Base-by-base conservation (phyloP, 2,329 filamentous ascomycete species). In the Didymellaceae sp. region DNA sequence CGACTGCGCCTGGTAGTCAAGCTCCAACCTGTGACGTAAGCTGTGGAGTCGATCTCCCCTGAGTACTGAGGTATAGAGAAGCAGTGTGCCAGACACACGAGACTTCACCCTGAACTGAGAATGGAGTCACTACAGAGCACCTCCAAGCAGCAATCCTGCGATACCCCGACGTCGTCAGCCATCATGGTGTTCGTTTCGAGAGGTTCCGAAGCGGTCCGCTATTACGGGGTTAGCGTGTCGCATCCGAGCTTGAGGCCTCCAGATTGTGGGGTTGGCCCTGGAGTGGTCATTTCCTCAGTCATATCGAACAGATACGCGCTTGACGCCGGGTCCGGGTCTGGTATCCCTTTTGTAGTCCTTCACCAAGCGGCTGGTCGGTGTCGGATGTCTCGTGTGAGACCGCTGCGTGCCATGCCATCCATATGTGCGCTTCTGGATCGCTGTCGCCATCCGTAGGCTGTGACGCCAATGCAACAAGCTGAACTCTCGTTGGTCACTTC, bases 241-340 rank as follows among this genome's bases (percentile, higher is more conserved):
- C 41, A 32, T 31, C 43, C 13, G 42, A 52, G 45, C 45, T 42
- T 42, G 45, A 46, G 48, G 38, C 21, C 21, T 10, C 31, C 4
- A 18, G 31, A 33, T 28, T 52, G 48, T 43, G 48, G 48, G 48
- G 48, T 46, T 42, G 48, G 35, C 32, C 45, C 20, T 40, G 24
- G 13, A 26, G 22, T 26, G 35, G 48, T 53, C 44, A 53, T 53
- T 53, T 35, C 39, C 16, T 35, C 28, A 44, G 43, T 47, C 49
- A 45, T 34, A 47, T 43, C 38, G 33, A 47, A 28, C 17, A 47
- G 49, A 53, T 34, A 53, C 49, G 49, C 49, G 21, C 33, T 53
- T 53, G 37, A 53, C 49, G 49, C 49, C 43, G 21, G 42, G 14
- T 21, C 24, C 44, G 39, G 39, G 44, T 14, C 21, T 17, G 8